phyloP scores from a whole-genome alignment of 345 rosid genomes.

The Eucalyptus regnans region DNA sequence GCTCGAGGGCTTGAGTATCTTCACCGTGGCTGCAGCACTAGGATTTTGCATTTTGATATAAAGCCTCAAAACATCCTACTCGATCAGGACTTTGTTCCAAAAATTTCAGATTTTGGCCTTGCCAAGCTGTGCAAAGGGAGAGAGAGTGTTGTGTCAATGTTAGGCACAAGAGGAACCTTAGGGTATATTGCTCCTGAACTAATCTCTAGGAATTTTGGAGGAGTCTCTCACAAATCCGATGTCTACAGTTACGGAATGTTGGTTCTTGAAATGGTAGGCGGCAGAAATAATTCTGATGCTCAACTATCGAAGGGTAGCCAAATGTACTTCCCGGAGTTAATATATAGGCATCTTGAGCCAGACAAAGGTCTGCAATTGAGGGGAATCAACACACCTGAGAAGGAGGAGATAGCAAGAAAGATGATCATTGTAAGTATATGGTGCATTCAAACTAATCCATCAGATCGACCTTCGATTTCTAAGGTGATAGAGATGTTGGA shows the following conservation, averaged over 20 bases:
- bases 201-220: background rate
- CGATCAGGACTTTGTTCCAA: constrained; percentile 14
- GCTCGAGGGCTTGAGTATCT: constrained; percentile 44
- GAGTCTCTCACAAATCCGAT: constrained; percentile 19
- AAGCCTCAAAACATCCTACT: constrained; percentile 36
- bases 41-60: constrained; percentile 36
- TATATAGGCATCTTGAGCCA: constrained; percentile 11
- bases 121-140: constrained; percentile 23
- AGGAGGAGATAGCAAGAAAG: background rate
- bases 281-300: background rate
- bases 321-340: constrained; percentile 13
- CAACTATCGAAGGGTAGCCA: constrained; percentile 4
- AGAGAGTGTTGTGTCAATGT: constrained; percentile 17
- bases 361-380: background rate
- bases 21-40: constrained; percentile 36
- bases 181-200: constrained; percentile 23
- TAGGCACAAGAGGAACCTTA: constrained; percentile 17
- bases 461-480: background rate
- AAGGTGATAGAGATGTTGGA: background rate
- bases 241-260: constrained; percentile 43
- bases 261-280: constrained; percentile 23
- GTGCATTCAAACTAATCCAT: background rate
- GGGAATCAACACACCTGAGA: background rate
- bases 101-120: constrained; percentile 41
- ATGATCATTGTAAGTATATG: background rate